Percentiles rank a stretch among this genome's conserved stretches.
phyloP scores from a whole-genome alignment of 176 grass and related monocot genomes.

The Themeda triandra region DNA sequence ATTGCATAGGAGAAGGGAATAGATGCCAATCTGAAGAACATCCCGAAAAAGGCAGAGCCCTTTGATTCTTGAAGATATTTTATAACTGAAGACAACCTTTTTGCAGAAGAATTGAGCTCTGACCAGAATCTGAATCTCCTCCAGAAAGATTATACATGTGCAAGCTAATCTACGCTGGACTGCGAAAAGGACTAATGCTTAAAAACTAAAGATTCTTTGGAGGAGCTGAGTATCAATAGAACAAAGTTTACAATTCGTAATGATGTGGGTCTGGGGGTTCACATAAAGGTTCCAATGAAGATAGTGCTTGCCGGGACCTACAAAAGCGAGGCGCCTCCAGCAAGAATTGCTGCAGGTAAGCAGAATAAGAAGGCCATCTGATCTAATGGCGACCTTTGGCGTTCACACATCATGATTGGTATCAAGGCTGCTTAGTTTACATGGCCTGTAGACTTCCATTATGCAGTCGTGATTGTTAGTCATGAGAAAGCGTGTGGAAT shows the following conservation, averaged over 20 bases:
- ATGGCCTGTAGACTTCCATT: not conserved
- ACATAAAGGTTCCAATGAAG: not conserved
- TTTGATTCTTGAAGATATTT: conserved; percentile 3
- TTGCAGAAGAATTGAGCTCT: not conserved
- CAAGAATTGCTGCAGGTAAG: conserved; percentile 10
- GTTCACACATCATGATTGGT: not conserved
- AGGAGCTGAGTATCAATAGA: not conserved
- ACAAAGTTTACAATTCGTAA: not conserved
- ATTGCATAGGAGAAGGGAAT: not conserved
- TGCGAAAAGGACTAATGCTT: not conserved
- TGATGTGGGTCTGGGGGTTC: conserved; percentile 1
- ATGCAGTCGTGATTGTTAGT: conserved; percentile 4
- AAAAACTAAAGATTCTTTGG: not conserved
- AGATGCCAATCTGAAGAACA: not conserved
- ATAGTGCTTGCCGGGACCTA: not conserved
- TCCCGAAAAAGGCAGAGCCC: not conserved
- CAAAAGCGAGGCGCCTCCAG: conserved; percentile 5
- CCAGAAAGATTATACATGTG: not conserved
- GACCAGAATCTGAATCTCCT: not conserved
- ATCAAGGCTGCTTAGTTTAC: not conserved
- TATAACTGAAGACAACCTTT: not conserved
- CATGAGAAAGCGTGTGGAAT: conserved; percentile 37
- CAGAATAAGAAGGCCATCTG: not conserved
- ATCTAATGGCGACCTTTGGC: not conserved
- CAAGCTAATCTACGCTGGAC: not conserved